These are phyloP conservation scores for Lithocarpus polystachyus DNA, from an alignment of 306 rosid genomes.

Conservation along the genomic window DNA sequence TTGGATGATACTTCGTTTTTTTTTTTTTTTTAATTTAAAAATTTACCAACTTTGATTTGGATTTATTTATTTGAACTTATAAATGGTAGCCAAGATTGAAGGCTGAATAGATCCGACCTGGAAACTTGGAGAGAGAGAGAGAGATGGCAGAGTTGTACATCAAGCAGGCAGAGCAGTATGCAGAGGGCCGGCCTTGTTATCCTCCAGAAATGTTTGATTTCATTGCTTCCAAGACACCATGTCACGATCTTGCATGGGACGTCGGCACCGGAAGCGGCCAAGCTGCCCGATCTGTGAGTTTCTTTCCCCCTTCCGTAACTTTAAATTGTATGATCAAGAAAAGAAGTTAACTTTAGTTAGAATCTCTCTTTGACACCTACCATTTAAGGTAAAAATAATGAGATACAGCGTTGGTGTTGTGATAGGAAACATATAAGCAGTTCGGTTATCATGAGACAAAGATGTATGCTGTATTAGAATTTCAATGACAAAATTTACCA, in stretches of 20 bases:
- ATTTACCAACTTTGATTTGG: too few relatives aligned
- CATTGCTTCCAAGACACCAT: too few relatives aligned
- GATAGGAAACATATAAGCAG: too few relatives aligned
- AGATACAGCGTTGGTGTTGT: too few relatives aligned
- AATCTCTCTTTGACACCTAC: too few relatives aligned
- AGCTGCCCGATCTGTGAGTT: constrained; percentile 62
- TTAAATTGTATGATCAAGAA: too few relatives aligned
- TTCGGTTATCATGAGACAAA: too few relatives aligned
- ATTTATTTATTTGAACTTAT: not conserved
- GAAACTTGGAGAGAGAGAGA: not conserved
- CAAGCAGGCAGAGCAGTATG: constrained; percentile 65
- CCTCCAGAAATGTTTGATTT: constrained; percentile 28
- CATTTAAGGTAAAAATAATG: too few relatives aligned
- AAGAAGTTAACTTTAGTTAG: not conserved
- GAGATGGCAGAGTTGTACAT: constrained; percentile 39
- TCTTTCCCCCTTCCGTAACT: not conserved
- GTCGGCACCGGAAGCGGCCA: constrained; percentile 90
- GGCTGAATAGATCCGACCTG: not conserved
- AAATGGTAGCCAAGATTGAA: not conserved
- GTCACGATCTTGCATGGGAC: constrained; percentile 72
- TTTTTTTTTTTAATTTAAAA: too few relatives aligned
- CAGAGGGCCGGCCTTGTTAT: constrained; percentile 54
- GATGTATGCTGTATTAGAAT: too few relatives aligned
- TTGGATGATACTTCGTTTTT: too few relatives aligned
- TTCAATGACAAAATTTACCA: too few relatives aligned